Evolutionary conservation across 345 rosid genomes (phyloP).

Genomic region (Gossypium raimondii): DNA sequence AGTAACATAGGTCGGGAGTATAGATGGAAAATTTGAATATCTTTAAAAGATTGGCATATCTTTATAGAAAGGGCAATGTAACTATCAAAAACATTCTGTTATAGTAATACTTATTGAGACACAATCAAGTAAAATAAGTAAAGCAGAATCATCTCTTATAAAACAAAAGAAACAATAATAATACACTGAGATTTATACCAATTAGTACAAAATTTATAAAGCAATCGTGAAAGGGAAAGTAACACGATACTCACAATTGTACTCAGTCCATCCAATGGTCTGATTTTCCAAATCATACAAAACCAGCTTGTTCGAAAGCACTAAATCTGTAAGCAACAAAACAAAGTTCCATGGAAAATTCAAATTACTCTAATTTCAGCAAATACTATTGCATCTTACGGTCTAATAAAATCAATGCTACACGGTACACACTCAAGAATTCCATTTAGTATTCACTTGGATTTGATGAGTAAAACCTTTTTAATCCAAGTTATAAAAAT

Average conservation of each 20-base stretch:
- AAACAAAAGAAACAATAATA: neutral
- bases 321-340: conserved; percentile 71
- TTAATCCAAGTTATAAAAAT: neutral
- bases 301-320: conserved; percentile 88
- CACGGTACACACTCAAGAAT: neutral
- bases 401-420: neutral
- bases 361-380: neutral
- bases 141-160: neutral
- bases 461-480: neutral
- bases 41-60: neutral
- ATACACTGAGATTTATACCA: neutral
- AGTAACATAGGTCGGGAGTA: neutral
- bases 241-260: conserved; percentile 68
- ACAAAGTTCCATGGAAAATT: neutral
- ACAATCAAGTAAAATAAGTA: neutral
- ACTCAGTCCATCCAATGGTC: conserved; percentile 88
- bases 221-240: neutral
- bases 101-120: neutral
- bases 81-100: neutral
- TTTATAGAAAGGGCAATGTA: neutral
- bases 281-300: conserved; percentile 85
- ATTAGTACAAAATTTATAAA: neutral
- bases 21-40: neutral
- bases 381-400: neutral
- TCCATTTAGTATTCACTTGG: neutral